Conservation (phyloP, 305 asterid genomes). For the Ajuga reptans region DNA sequence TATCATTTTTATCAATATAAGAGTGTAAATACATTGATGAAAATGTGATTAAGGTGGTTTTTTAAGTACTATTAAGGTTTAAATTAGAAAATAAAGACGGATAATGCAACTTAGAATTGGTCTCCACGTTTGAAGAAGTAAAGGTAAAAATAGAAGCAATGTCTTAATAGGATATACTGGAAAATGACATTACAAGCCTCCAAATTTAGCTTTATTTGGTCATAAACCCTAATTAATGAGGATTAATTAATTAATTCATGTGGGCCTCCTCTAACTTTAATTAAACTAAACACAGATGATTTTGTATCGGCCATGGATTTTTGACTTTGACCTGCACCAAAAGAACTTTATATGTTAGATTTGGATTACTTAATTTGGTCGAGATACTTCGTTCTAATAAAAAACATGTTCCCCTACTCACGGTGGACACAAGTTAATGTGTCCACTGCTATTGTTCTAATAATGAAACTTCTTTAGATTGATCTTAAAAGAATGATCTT, state of each 20-base stretch:
- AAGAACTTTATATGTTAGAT: neutral
- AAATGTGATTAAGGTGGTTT: too few relatives aligned
- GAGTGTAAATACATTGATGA: too few relatives aligned
- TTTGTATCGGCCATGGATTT: neutral
- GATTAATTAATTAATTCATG: slow-evolving; percentile 14
- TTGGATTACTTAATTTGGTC: neutral
- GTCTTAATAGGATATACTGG: neutral
- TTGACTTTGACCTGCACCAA: too few relatives aligned
- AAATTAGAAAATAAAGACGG: neutral
- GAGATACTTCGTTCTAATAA: too few relatives aligned
- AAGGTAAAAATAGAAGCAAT: neutral
- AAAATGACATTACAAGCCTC: slow-evolving; percentile 19
- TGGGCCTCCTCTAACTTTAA: neutral
- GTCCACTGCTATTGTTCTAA: too few relatives aligned
- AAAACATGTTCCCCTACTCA: too few relatives aligned
- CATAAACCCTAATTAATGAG: neutral
- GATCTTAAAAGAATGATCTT: too few relatives aligned
- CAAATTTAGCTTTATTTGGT: slow-evolving; percentile 12
- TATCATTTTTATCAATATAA: too few relatives aligned
- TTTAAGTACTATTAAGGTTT: too few relatives aligned
- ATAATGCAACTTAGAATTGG: slow-evolving; percentile 8
- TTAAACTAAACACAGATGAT: neutral
- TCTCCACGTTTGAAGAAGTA: neutral
- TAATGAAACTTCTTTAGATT: too few relatives aligned
- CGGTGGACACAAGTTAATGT: too few relatives aligned